These are phyloP conservation scores for Musa acuminata DNA, from an alignment of 176 grass and related monocot species.

Conservation along the genomic window DNA sequence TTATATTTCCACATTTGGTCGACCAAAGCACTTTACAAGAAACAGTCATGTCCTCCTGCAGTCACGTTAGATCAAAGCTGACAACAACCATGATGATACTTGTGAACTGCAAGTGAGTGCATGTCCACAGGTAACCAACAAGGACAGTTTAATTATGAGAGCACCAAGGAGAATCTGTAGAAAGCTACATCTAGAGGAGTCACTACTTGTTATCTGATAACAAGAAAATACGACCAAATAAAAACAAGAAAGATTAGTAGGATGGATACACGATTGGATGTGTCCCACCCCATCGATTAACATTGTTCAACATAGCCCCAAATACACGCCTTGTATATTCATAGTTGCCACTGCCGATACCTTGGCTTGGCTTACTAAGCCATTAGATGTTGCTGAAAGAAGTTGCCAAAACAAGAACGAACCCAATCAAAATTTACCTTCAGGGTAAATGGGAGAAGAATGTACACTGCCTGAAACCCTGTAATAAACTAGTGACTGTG, in stretches of 20 bases:
- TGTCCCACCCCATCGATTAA: conserved; percentile 30
- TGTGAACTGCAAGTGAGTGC: too few relatives aligned
- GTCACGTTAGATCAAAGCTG: too few relatives aligned
- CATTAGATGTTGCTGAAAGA: conserved; percentile 52
- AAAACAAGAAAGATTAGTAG: conserved; percentile 10
- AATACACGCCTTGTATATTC: conserved; percentile 27
- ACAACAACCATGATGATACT: too few relatives aligned
- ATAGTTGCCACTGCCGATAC: conserved; percentile 42
- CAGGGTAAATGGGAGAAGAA: conserved; percentile 36
- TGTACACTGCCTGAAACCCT: conserved; percentile 23
- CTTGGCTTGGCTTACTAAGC: conserved; percentile 38
- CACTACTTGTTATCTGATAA: background rate
- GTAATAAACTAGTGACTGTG: conserved; percentile 26
- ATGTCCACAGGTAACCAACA: background rate
- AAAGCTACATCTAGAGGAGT: background rate
- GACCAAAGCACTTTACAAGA: too few relatives aligned
- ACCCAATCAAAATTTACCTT: conserved; percentile 35
- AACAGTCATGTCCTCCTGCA: too few relatives aligned
- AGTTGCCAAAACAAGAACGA: conserved; percentile 10
- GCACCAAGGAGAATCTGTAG: too few relatives aligned
- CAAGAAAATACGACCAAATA: background rate
- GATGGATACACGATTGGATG: conserved; percentile 44
- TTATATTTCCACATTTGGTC: too few relatives aligned
- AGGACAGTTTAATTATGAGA: background rate
- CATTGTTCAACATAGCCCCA: conserved; percentile 68